phyloP scores from a whole-genome alignment of 306 rosid species.

The Cicer judaicum region DNA sequence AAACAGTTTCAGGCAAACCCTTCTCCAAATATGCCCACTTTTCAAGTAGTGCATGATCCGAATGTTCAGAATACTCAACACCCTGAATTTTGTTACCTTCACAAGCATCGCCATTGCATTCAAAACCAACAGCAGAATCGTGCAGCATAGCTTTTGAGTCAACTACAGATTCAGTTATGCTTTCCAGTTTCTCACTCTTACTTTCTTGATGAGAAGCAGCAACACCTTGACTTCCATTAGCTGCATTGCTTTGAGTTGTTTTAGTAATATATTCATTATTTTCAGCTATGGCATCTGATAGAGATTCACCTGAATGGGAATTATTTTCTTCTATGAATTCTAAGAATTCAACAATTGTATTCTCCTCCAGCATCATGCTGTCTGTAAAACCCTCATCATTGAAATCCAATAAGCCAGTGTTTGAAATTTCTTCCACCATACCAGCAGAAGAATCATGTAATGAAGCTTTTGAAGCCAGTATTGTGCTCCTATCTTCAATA shows the following conservation, averaged over 20 bases:
- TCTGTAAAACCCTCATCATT: constrained; percentile 16
- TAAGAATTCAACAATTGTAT: not conserved
- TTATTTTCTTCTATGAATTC: constrained; percentile 21
- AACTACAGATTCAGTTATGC: not conserved
- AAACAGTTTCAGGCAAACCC: constrained; percentile 30
- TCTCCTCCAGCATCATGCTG: not conserved
- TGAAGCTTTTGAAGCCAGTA: not conserved
- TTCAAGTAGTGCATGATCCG: constrained; percentile 21
- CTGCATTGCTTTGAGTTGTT: constrained; percentile 29
- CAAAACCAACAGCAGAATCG: constrained; percentile 42
- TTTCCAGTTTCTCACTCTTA: constrained; percentile 43
- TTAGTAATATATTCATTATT: constrained; percentile 38
- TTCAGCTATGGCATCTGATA: constrained; percentile 33
- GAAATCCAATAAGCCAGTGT: constrained; percentile 9
- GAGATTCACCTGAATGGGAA: constrained; percentile 27
- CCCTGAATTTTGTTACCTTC: constrained; percentile 37
- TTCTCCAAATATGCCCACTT: constrained; percentile 41
- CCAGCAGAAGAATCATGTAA: too few relatives aligned
- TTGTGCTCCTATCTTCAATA: not conserved
- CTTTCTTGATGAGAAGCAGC: constrained; percentile 22
- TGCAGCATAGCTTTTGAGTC: constrained; percentile 32
- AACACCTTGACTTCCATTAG: constrained; percentile 33
- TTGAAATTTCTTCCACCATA: constrained; percentile 21
- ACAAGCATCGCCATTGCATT: constrained; percentile 38
- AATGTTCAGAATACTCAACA: constrained; percentile 41